A percentile compares a stretch with the other conserved stretches of the same genome.
Evolutionary conservation across 306 rosid species (phyloP).

Genomic region (Malus asiatica): DNA sequence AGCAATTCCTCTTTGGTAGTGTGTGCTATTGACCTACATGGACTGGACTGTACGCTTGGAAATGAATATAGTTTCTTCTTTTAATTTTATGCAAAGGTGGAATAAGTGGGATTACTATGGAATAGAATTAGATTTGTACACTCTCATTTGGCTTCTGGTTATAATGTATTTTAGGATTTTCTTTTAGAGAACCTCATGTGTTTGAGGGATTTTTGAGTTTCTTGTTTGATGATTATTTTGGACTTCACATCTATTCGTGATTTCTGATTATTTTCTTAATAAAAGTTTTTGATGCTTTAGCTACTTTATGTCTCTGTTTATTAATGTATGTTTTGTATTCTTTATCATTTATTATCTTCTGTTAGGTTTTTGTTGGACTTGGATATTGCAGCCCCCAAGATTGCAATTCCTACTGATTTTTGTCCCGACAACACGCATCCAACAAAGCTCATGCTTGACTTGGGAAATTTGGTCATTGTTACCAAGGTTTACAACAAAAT

Average conservation of each 20-base stretch:
- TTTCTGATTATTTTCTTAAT: neutral
- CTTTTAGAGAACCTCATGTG: neutral
- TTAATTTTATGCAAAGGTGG: neutral
- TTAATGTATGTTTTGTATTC: constrained; percentile 2
- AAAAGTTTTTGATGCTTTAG: neutral
- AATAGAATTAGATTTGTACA: neutral
- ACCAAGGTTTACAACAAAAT: constrained; percentile 50
- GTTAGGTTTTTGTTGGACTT: constrained; percentile 84
- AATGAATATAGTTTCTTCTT: neutral
- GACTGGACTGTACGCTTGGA: neutral
- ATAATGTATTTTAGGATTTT: neutral
- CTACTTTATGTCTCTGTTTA: neutral
- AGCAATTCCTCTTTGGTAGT: neutral
- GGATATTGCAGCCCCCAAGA: constrained; percentile 98
- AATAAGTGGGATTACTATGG: neutral
- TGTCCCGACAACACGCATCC: constrained; percentile 64
- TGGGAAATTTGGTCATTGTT: constrained; percentile 77
- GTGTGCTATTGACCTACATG: neutral
- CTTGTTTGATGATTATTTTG: neutral
- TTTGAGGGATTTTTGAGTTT: neutral
- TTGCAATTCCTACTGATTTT: constrained; percentile 88
- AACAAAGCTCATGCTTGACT: constrained; percentile 82
- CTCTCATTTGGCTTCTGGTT: neutral
- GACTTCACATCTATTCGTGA: neutral
- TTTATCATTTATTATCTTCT: constrained; percentile 18